Base-by-base conservation (phyloP, 2,329 filamentous ascomycete genomes). In the Fusarium buxicola region DNA sequence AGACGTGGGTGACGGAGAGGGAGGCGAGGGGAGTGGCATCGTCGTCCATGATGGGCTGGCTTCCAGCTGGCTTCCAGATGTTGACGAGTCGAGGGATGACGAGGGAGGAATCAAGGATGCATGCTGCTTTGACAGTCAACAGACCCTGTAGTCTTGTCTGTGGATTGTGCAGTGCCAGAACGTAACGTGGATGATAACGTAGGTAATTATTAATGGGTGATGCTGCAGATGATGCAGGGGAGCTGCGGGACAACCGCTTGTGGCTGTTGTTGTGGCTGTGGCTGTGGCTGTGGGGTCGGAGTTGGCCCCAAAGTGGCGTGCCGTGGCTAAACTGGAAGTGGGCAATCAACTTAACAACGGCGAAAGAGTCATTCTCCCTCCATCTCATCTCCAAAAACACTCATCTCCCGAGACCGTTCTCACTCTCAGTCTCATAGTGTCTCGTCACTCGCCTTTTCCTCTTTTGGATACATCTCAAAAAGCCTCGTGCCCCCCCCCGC, bases 1-100 rank as follows among this genome's bases (percentile, higher is more conserved):
- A 92, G 69, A 98, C 94, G 80, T 98, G 94, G 10, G 95, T 98
- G 68, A 99, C 81, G 47, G 94, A 97, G 60, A 99, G 85, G 21
- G 94, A 98, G 47, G 94, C 92, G 55, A 98, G 82, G 35, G 91
- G 88, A n/a, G 71, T 59, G n/a, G 67, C 68, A 48, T 69, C 67
- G 55, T 69, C 59, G 43, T 66, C 69, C 67, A 71, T 71, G 65
- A 56, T 68, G 63, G 48, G 56, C 49, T 31, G 32, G 9, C 28
- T 49, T 32, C 28, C 38, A 31, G 21, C 21, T 12, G 30, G 43
- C 24, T 16, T 32, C 8, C 48, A 15, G 28, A 54, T 27, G 21
- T 40, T 53, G 49, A 27, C 16, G 21, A 55, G n/a, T n/a, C n/a
- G n/a, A n/a, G n/a, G n/a, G n/a, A n/a, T n/a, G n/a, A n/a, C n/a